phyloP scores from a whole-genome alignment of 2,329 filamentous ascomycete genomes.

The Claviceps spartinae region DNA sequence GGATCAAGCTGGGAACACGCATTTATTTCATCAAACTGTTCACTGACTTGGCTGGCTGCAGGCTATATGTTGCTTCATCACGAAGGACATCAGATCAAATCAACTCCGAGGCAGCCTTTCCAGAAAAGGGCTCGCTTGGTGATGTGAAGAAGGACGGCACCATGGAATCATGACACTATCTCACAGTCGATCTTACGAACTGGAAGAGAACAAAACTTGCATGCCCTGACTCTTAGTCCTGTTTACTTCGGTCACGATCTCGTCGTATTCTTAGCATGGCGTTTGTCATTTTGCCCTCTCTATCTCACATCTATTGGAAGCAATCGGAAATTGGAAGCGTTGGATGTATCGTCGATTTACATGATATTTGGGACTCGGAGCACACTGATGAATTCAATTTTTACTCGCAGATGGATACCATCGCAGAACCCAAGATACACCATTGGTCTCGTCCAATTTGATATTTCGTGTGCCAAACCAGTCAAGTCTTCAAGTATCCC shows the following conservation, averaged over 20 bases:
- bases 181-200: not conserved
- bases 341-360: not conserved
- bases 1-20: not conserved
- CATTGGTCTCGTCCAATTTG: too few relatives aligned
- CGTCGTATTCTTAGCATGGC: not conserved
- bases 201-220: not conserved
- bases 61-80: slow-evolving; percentile 2
- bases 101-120: not conserved
- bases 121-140: not conserved
- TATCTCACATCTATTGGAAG: not conserved
- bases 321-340: not conserved
- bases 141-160: not conserved
- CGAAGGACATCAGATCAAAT: not conserved
- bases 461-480: too few relatives aligned
- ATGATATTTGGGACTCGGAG: not conserved
- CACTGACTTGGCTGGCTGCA: not conserved
- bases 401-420: too few relatives aligned
- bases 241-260: not conserved
- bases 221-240: not conserved
- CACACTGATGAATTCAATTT: not conserved
- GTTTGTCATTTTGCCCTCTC: not conserved
- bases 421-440: too few relatives aligned
- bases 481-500: too few relatives aligned
- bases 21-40: not conserved
- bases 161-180: not conserved